Evolutionary conservation across 2,329 filamentous ascomycete genomes (phyloP), one percentile per base, ranked within the genome.

Genomic region (Monosporascus sp.): DNA sequence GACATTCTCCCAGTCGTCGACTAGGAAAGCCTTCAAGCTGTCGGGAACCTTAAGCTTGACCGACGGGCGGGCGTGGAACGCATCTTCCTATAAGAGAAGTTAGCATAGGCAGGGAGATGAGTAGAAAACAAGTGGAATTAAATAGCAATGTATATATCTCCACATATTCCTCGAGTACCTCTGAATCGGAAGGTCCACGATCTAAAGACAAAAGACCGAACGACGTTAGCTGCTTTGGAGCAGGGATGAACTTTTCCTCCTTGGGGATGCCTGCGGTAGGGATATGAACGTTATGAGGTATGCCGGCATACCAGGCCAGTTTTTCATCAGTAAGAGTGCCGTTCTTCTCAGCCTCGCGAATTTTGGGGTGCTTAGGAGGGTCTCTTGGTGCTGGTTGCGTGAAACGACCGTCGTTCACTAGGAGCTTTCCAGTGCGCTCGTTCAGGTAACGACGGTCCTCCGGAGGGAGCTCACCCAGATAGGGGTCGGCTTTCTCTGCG

Each of bases 1-100:
- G 56, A 99, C 85, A 63, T 97, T 96, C 71, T 99, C 94, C 94
- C 94, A 99, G 70, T 99, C 94, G 68, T 99, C 94, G 22, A 99
- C 94, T 3, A 99, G 83, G 57, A 96, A 81, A 17, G 89, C 90
- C 75, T 97, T 97, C 60, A 99, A 79, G 59, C 88, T 84, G 66
- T 97, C 94, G 0, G 94, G 91, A 58, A 97, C 85, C 48, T 86
- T 80, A 43, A 99, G 81, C 63, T 90, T 89, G 64, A 99, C 87
- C 18, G 90, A 90, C 20, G 93, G 92, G 53, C 91, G 85, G 57
- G 81, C 80, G 65, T 91, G 84, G 68, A 96, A 99, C 5, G 81
- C 77, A 56, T 97, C 94, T 75, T 97, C 94, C 92, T 97, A 71
- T 53, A 47, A 18, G 22, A 17, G 39, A 43, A 18, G 18, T 43